These are phyloP conservation scores for Agastache rugosa DNA, from an alignment of 257 asterid genomes.

Conservation along the genomic window DNA sequence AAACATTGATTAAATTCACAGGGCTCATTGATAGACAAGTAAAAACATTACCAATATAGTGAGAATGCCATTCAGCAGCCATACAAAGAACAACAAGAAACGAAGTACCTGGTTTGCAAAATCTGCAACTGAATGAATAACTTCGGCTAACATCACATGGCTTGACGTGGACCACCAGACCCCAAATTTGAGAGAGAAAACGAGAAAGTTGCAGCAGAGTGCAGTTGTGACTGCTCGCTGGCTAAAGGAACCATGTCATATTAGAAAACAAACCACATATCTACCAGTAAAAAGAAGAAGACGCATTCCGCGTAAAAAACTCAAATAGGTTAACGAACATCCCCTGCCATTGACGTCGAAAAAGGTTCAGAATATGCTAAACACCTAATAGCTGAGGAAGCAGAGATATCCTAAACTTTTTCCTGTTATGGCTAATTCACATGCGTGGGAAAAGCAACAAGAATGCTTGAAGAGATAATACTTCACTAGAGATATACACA, in stretches of 20 bases:
- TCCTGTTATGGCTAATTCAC: not conserved
- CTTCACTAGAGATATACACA: not conserved
- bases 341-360: not conserved
- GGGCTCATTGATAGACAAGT: slow-evolving; percentile 21
- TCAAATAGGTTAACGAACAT: slow-evolving; percentile 17
- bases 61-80: not conserved
- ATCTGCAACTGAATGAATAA: slow-evolving; percentile 92
- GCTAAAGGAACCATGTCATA: slow-evolving; percentile 50
- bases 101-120: slow-evolving; percentile 86
- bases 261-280: slow-evolving; percentile 22
- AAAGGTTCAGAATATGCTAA: not conserved
- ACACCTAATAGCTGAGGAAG: slow-evolving; percentile 14
- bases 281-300: slow-evolving; percentile 24
- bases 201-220: slow-evolving; percentile 93
- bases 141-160: slow-evolving; percentile 95
- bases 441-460: not conserved
- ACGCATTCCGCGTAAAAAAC: slow-evolving; percentile 15
- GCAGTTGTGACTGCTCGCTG: slow-evolving; percentile 99
- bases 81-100: slow-evolving; percentile 20
- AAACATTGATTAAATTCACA: slow-evolving; percentile 33
- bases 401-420: not conserved
- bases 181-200: slow-evolving; percentile 94
- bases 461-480: not conserved
- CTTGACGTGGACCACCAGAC: slow-evolving; percentile 93
- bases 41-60: slow-evolving; percentile 17